Base-by-base conservation (phyloP, 2,329 filamentous ascomycete genomes). In the Colletotrichum echinochloae region DNA sequence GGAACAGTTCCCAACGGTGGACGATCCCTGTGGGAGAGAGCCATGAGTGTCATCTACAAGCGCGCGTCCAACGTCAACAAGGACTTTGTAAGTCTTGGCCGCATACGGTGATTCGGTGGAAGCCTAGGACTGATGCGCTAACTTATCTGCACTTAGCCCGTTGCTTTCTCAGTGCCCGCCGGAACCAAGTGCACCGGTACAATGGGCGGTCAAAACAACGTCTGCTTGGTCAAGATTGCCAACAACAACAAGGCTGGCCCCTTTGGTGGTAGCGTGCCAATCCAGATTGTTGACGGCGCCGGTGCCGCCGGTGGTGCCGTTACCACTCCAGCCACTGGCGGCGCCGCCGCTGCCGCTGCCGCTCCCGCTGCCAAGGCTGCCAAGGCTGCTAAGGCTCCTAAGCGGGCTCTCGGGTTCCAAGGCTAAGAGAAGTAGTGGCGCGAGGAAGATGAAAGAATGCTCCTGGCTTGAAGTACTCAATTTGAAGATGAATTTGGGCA, bases 201-300 rank as follows among this genome's bases (percentile, higher is more conserved):
- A 9, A 70, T 81, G 26, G 77, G 72, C 20, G 77, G 78, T 48
- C 61, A 77, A 71, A 39, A 59, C 4, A 80, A 81, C 66, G 80
- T 83, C 65, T 84, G 83, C 76, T 74, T 83, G 33, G 77, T 83
- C 73, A 83, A 83, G 78, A 79, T 84, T 66, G 81, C 80, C 65
- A 84, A 84, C 77, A 74, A 74, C 64, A 81, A 81, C 74, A 66
- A 66, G 14, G 80, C 79, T 3, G 83, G 82, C 0, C 82, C 82
- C 7, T 84, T 84, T 72, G 82, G 69, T 48, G 82, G 82, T 28
- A 77, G 81, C 30, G 73, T 83, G 11, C 78, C 81, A 20, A 77
- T 84, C 71, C 82, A 83, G 76, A 81, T 82, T 60, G 79, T 71
- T 18, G 70, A 71, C 39, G 63, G 55, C 18, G 57, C 65, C 46